phyloP scores from a whole-genome alignment of 192 early-diverging fungal species.

The Podila horticola region DNA sequence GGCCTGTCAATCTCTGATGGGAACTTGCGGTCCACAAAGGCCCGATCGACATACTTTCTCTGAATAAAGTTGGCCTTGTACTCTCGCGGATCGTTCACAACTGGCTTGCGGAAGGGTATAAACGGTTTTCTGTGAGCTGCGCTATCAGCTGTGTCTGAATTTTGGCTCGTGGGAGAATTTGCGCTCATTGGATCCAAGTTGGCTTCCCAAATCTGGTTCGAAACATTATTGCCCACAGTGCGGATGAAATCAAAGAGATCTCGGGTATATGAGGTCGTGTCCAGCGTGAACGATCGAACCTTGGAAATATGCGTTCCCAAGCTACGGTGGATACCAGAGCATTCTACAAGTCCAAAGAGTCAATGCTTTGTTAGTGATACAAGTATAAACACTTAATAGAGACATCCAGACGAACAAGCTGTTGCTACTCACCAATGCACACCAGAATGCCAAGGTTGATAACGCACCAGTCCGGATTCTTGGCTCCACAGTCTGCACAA shows the following conservation, averaged over 20 bases:
- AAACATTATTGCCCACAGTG: constrained; percentile 68
- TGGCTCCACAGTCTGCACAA: constrained; percentile 76
- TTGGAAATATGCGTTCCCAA: constrained; percentile 80
- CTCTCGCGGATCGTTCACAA: constrained; percentile 57
- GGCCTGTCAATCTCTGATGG: background rate
- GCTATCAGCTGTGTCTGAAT: background rate
- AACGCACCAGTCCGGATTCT: constrained; percentile 75
- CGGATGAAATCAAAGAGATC: constrained; percentile 69
- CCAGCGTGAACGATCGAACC: constrained; percentile 73
- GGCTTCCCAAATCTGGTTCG: constrained; percentile 76
- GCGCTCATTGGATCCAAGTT: constrained; percentile 12
- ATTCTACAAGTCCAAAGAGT: constrained; percentile 53
- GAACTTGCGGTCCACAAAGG: constrained; percentile 53
- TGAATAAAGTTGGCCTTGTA: constrained; percentile 66
- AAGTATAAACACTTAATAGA: no score
- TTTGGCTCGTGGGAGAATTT: background rate
- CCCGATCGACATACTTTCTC: constrained; percentile 65
- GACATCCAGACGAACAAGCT: background rate
- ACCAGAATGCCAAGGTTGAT: constrained; percentile 75
- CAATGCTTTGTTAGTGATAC: background rate
- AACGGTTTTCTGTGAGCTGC: background rate
- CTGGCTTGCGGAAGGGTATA: constrained; percentile 49
- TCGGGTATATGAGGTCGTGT: constrained; percentile 71
- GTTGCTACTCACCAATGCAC: constrained; percentile 67
- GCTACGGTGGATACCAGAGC: constrained; percentile 76